Evolutionary conservation across 164 flowering plant genomes (phyloP), one percentile per base, ranked within the genome.

Genomic region (Akebia trifoliata): DNA sequence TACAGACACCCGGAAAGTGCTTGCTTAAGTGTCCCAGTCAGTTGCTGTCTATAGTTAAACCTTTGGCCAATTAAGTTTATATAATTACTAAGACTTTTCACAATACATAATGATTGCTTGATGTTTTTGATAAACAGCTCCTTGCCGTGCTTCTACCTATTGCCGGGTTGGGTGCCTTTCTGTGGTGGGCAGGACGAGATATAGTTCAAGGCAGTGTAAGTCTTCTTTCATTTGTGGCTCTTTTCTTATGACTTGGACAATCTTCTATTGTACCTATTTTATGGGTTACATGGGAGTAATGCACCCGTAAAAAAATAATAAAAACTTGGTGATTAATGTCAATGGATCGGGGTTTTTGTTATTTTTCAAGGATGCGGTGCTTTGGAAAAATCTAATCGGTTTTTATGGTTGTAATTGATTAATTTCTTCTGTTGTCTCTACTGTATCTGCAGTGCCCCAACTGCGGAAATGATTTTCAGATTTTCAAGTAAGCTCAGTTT

Each of bases 131-230:
- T 15, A 12, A 63, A 28, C 87, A 92, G 98, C 80, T 89, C 11
- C 31, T 85, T 54, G 85, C 68, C 14, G 80, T 87, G 63, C 43
- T 92, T 56, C 56, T 89, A 40, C 98, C 98, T 11, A 66, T 87
- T 56, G 70, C 73, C 25, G 98, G 96, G 1, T 49, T 89, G 53
- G 96, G 91, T 63, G 96, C 83, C 59, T 87, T 89, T 58, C 71
- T 89, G 11, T 92, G 98, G 96, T 89, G 96, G 90, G 95, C 90
- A 6, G 81, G 90, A 54, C 70, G 76, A 26, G 93, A 89, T 73
- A 82, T 87, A 10, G 68, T 92, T 64, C 87, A 82, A 73, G 62
- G 74, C 88, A 78, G 65, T 64, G 98, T 92, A 65, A 83, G 96
- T 52, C 61, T 64, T 54, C 51, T 57, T 60, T 50, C 53, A 39